These are phyloP conservation scores for Talaromyces adpressus DNA, from an alignment of 495 filamentous ascomycete genomes.

Conservation along the genomic window DNA sequence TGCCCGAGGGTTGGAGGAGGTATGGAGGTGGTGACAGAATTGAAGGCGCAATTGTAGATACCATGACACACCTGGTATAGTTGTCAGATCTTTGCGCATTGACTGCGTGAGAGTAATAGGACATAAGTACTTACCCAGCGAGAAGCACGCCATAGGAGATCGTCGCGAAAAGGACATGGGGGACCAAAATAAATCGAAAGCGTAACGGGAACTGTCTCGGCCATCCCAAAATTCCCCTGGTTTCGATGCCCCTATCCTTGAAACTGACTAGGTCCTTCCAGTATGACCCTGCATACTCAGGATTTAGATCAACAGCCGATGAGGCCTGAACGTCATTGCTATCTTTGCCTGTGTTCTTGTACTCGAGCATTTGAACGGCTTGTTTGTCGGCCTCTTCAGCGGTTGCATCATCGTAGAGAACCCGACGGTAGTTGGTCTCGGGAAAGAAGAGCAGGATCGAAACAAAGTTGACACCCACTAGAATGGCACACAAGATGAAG, in stretches of 20 bases:
- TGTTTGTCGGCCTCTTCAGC: slow-evolving; percentile 11
- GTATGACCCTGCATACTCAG: slow-evolving; percentile 12
- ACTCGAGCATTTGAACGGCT: slow-evolving; percentile 4
- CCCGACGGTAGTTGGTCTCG: slow-evolving; percentile 18
- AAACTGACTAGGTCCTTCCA: slow-evolving; percentile 23
- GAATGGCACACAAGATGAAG: slow-evolving; percentile 26
- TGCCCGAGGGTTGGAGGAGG: slow-evolving; percentile 18
- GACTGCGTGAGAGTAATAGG: background rate
- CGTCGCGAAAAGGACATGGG: slow-evolving; percentile 22
- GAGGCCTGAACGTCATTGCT: background rate
- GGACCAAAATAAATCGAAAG: slow-evolving; percentile 25
- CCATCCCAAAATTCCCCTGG: background rate
- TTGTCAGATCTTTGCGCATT: background rate
- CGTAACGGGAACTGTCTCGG: slow-evolving; percentile 21
- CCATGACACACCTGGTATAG: slow-evolving; percentile 16
- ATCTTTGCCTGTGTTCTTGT: slow-evolving; percentile 1
- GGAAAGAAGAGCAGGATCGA: slow-evolving; percentile 23
- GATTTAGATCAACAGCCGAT: background rate
- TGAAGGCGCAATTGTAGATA: slow-evolving; percentile 20
- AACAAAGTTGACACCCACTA: slow-evolving; percentile 22
- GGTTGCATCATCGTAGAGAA: slow-evolving; percentile 14
- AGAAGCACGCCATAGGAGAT: slow-evolving; percentile 30
- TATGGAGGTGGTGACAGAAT: slow-evolving; percentile 24
- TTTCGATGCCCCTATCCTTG: background rate
- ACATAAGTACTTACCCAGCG: slow-evolving; percentile 24